Base-by-base conservation (phyloP, 208 protist species). In the Crithidia expoeki region DNA sequence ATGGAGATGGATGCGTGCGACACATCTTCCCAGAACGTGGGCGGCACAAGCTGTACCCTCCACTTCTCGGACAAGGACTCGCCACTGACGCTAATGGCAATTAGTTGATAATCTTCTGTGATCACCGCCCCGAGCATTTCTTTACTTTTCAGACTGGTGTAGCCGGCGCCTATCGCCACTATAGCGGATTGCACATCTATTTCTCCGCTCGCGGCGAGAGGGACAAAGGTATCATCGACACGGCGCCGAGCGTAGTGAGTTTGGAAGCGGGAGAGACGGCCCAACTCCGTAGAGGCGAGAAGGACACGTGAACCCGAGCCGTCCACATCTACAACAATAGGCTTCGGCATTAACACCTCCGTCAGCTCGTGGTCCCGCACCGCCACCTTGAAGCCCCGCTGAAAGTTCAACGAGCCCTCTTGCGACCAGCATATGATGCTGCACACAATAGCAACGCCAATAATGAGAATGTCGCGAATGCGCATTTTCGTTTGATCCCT, bases 341-440 rank as follows among this genome's bases (percentile, higher is more conserved):
- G 88, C 67, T 90, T 92, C 36, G 81, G 62, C 72, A 87, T 83
- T 0, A 90, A 66, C 51, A 64, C 53, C 19, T 72, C 34, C 17
- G 68, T 74, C 19, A 86, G 30, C 38, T 84, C 81, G 34, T 58
- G 27, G 42, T 85, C 84, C 10, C 49, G 52, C 21, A 92, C 58
- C 10, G 71, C 42, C 23, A 96, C 85, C 34, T 78, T 79, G 63
- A 94, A 95, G 17, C 80, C 77, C 14, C 75, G 76, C 67, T 84
- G 83, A 28, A 94, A 81, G 36, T 72, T 77, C 42, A 96, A 46
- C 27, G 84, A 74, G 28, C 84, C 84, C 49, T 96, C 89, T 65
- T 94, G 92, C 21, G 76, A 84, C 89, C 92, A 96, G 38, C 76
- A 85, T 59, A 95, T 81, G 52, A 94, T 90, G 65, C 79, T 90